Evolutionary conservation across 805 yeast species (phyloP).

Genomic region (Wickerhamiella nectarea): DNA sequence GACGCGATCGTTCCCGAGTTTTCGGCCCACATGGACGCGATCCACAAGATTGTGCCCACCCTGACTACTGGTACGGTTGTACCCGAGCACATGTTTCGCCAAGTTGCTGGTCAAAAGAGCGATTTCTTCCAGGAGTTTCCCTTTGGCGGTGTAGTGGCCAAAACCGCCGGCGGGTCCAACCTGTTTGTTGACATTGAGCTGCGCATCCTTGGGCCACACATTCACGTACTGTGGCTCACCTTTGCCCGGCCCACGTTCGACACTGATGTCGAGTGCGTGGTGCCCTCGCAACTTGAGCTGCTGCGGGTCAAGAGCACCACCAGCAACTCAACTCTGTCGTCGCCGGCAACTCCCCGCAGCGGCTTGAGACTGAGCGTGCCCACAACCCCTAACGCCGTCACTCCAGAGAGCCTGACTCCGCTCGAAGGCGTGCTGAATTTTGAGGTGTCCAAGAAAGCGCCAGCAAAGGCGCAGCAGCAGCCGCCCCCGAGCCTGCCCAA

Average conservation of each 20-base stretch:
- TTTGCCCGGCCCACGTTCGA: slow-evolving; percentile 35
- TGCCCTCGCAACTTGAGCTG: slow-evolving; percentile 42
- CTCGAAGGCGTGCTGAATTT: background rate
- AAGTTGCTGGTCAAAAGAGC: slow-evolving; percentile 23
- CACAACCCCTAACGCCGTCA: background rate
- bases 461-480: background rate
- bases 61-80: slow-evolving; percentile 52
- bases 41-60: slow-evolving; percentile 28
- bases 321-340: background rate
- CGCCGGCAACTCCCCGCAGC: slow-evolving; percentile 1
- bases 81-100: slow-evolving; percentile 84
- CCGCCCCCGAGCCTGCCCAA: background rate
- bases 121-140: slow-evolving; percentile 28
- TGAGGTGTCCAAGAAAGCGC: background rate
- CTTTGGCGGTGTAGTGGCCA: slow-evolving; percentile 29
- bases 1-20: slow-evolving; percentile 19
- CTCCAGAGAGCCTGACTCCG: background rate
- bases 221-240: slow-evolving; percentile 71
- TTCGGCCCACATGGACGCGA: slow-evolving; percentile 28
- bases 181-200: slow-evolving; percentile 68
- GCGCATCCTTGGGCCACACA: slow-evolving; percentile 47
- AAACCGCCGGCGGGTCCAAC: slow-evolving; percentile 53
- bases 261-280: slow-evolving; percentile 14
- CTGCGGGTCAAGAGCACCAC: slow-evolving; percentile 3
- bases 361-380: background rate